phyloP scores from a whole-genome alignment of 441 rosid genomes.

The Pelargonium cotyledonis region DNA sequence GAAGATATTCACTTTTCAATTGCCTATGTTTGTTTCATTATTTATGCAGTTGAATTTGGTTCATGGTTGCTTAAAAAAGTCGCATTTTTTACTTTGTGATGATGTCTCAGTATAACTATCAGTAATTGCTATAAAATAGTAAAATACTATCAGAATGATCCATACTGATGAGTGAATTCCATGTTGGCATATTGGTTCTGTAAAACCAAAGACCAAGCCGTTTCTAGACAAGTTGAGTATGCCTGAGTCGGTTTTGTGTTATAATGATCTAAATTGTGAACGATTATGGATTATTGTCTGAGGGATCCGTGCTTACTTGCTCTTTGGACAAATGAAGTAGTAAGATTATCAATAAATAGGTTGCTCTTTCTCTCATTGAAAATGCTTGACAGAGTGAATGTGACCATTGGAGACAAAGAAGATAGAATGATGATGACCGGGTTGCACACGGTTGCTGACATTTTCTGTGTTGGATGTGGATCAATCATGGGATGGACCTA shows the following conservation, averaged over 20 bases:
- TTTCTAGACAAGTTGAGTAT: not conserved
- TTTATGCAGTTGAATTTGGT: not conserved
- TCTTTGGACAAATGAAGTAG: slow-evolving; percentile 14
- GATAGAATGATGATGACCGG: slow-evolving; percentile 89
- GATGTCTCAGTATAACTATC: too few relatives aligned
- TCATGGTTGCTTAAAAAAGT: not conserved
- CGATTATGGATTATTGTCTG: not conserved
- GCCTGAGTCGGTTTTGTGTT: too few relatives aligned
- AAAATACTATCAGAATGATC: not conserved
- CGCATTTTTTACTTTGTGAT: not conserved
- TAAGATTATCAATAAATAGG: not conserved
- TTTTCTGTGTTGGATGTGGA: slow-evolving; percentile 92
- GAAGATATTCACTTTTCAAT: slow-evolving; percentile 8
- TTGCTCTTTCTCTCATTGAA: not conserved
- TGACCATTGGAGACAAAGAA: slow-evolving; percentile 59
- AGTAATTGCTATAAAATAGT: not conserved
- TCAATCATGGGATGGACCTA: slow-evolving; percentile 96
- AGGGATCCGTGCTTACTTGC: not conserved
- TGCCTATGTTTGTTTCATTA: not conserved
- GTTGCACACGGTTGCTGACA: slow-evolving; percentile 81
- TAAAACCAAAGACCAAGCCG: not conserved
- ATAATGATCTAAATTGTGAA: not conserved
- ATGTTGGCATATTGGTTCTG: not conserved
- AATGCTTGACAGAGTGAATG: slow-evolving; percentile 61
- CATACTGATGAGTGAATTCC: not conserved